These are phyloP conservation scores for Chlorella sp. DNA, from an alignment of 139 green algal genomes.

Conservation along the genomic window DNA sequence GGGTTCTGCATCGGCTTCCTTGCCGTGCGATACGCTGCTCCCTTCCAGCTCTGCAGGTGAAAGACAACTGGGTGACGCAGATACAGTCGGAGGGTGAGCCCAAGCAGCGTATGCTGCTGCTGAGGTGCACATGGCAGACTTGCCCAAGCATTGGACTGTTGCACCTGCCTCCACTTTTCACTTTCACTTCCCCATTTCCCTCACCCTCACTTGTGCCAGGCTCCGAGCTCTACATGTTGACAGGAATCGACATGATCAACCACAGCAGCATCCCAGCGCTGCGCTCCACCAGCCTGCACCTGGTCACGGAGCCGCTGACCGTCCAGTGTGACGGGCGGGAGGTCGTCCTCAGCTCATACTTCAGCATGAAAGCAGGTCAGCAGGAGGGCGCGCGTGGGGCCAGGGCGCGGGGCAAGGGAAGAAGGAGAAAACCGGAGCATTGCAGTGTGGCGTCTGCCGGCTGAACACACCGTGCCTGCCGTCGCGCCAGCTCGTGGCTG, in stretches of 20 bases:
- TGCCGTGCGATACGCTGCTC: no score
- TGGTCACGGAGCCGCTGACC: constrained; percentile 33
- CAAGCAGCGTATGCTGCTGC: background rate
- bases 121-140: background rate
- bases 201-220: constrained; percentile 4
- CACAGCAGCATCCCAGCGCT: constrained; percentile 42
- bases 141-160: background rate
- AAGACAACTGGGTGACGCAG: constrained; percentile 71
- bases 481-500: background rate
- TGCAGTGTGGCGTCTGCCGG: background rate
- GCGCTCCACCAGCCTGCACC: constrained; percentile 51
- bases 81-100: constrained; percentile 18
- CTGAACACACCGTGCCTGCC: background rate
- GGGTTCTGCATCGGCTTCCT: no score
- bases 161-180: background rate
- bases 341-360: constrained; percentile 40
- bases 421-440: background rate
- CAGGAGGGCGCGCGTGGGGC: background rate
- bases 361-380: constrained; percentile 60
- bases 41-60: no score
- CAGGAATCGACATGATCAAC: constrained; percentile 79
- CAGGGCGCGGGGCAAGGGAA: background rate
- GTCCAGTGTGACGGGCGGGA: constrained; percentile 27
- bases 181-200: background rate
- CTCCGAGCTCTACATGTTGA: constrained; percentile 62